Evolutionary conservation across 257 asterid genomes (phyloP).

Genomic region (Cynanchum wilfordii): DNA sequence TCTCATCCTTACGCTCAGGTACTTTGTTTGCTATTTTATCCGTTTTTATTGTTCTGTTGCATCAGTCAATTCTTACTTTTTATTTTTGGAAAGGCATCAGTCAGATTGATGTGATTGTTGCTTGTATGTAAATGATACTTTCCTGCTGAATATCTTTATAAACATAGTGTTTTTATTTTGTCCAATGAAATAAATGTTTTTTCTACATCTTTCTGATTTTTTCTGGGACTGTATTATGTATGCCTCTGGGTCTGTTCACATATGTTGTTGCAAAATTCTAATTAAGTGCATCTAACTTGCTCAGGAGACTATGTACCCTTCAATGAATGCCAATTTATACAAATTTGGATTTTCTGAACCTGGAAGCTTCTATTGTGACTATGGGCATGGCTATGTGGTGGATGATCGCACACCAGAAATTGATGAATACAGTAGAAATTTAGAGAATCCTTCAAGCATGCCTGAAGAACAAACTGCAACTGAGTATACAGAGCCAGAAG

Average conservation of each 20-base stretch:
- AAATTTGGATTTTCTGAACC: conserved; percentile 72
- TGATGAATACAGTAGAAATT: conserved; percentile 39
- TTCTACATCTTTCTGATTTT: background rate
- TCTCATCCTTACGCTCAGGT: conserved; percentile 67
- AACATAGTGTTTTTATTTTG: background rate
- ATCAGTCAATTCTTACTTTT: background rate
- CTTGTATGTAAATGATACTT: background rate
- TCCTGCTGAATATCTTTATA: background rate
- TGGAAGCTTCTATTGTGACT: conserved; percentile 62
- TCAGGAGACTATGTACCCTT: conserved; percentile 70
- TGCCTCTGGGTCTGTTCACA: background rate
- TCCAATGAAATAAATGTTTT: background rate
- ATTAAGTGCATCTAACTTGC: conserved; percentile 12
- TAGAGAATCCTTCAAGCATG: conserved; percentile 39
- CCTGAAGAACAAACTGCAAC: conserved; percentile 41
- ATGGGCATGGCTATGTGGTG: conserved; percentile 50
- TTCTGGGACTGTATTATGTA: background rate
- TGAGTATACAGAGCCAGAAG: conserved; percentile 37
- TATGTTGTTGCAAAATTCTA: background rate
- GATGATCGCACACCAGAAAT: conserved; percentile 36
- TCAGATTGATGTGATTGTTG: background rate
- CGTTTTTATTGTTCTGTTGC: background rate
- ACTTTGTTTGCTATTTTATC: conserved; percentile 14
- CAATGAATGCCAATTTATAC: conserved; percentile 49
- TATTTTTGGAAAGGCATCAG: too few species aligned